Percentiles rank a stretch among this genome's conserved stretches.
Conservation (phyloP, 768 basidiomycete species). For the Boletus rubroflammeus region DNA sequence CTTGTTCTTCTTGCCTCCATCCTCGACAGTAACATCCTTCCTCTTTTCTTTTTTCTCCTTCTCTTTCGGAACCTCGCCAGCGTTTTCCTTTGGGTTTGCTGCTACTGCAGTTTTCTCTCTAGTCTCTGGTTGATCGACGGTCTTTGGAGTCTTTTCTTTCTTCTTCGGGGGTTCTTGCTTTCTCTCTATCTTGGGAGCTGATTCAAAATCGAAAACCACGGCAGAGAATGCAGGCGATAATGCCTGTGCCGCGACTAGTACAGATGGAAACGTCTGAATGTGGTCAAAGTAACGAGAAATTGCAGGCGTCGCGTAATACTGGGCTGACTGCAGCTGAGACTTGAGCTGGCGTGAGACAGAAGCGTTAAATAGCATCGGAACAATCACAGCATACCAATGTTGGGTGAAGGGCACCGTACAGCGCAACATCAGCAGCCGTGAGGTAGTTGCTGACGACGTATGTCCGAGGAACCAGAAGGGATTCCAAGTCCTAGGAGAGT, state of each 20-base stretch:
- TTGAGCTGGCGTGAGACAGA: slow-evolving; percentile 32
- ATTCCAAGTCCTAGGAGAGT: slow-evolving; percentile 60
- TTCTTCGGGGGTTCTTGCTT: slow-evolving; percentile 73
- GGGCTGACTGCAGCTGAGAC: slow-evolving; percentile 66
- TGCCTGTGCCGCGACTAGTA: slow-evolving; percentile 53
- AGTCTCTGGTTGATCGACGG: slow-evolving; percentile 27
- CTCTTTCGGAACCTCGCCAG: slow-evolving; percentile 19
- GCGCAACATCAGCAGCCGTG: slow-evolving; percentile 85
- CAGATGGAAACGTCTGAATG: slow-evolving; percentile 68
- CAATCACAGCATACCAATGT: slow-evolving; percentile 53
- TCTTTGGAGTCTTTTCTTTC: slow-evolving; percentile 57
- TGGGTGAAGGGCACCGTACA: slow-evolving; percentile 88
- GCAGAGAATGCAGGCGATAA: slow-evolving; percentile 50
- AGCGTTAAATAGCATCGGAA: neutral
- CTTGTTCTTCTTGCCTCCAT: slow-evolving; percentile 41
- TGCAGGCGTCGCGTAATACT: slow-evolving; percentile 77
- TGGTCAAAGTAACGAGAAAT: slow-evolving; percentile 95
- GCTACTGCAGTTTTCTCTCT: slow-evolving; percentile 27
- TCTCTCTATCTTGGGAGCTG: slow-evolving; percentile 71
- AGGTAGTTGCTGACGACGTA: slow-evolving; percentile 83
- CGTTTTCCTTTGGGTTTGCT: slow-evolving; percentile 41
- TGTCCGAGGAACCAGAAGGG: slow-evolving; percentile 69
- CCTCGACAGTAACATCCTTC: slow-evolving; percentile 43
- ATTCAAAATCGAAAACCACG: slow-evolving; percentile 68
- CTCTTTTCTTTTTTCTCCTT: slow-evolving; percentile 48